Evolutionary conservation across 164 flowering plant species (phyloP).

Genomic region (Annona cherimola): DNA sequence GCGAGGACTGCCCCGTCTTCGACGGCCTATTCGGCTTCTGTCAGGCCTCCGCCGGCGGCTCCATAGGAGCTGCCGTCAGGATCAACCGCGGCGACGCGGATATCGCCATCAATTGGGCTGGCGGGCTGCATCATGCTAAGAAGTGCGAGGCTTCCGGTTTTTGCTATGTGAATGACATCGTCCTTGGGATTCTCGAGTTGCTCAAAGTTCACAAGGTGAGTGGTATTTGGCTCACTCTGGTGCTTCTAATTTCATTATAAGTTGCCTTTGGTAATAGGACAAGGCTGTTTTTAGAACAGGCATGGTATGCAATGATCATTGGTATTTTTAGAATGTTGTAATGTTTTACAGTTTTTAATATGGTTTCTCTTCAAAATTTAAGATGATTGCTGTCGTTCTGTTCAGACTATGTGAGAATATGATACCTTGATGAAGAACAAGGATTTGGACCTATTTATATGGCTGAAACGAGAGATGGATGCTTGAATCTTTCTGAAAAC

Average conservation of each 20-base stretch:
- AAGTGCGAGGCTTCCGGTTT: conserved; percentile 63
- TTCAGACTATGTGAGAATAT: neutral
- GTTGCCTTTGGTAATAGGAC: neutral
- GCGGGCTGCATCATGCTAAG: conserved; percentile 61
- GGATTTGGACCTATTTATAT: neutral
- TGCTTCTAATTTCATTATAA: neutral
- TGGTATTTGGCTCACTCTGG: neutral
- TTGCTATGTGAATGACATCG: conserved; percentile 61
- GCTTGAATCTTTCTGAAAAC: neutral
- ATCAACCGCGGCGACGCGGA: conserved; percentile 44
- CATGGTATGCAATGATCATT: neutral
- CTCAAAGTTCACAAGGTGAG: conserved; percentile 47
- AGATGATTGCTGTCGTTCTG: neutral
- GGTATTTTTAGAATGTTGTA: neutral
- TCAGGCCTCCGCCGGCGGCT: conserved; percentile 51
- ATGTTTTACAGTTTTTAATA: too few relatives aligned
- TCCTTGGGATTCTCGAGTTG: conserved; percentile 54
- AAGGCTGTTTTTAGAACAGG: neutral
- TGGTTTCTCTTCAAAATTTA: neutral
- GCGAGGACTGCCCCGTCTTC: conserved; percentile 63
- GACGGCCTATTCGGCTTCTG: conserved; percentile 49
- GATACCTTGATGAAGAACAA: neutral
- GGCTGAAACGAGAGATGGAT: neutral
- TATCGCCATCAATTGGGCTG: conserved; percentile 63
- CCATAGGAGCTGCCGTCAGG: conserved; percentile 52